phyloP scores from a whole-genome alignment of 2,329 filamentous ascomycete species.

The Fusarium solani-melongenae region DNA sequence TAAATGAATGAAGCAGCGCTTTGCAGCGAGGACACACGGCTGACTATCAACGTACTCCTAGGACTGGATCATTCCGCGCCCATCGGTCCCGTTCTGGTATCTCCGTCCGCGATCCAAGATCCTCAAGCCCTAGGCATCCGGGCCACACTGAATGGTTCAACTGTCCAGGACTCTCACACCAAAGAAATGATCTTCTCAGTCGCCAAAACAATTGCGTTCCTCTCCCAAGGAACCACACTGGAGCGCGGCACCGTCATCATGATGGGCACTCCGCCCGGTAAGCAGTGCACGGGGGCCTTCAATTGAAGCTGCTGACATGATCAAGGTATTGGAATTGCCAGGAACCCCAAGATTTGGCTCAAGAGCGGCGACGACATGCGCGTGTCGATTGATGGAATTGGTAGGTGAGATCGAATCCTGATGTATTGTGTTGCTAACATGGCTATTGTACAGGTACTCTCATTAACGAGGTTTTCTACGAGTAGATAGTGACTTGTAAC shows the following conservation, averaged over 20 bases:
- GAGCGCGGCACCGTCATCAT: background rate
- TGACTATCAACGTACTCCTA: background rate
- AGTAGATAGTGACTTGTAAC: background rate
- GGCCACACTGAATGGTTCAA: background rate
- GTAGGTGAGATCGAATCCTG: background rate
- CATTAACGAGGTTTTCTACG: background rate
- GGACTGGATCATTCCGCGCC: background rate
- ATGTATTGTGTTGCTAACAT: background rate
- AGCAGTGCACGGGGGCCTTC: background rate
- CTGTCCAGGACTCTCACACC: background rate
- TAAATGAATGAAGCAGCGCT: background rate
- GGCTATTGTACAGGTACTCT: background rate
- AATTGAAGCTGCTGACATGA: background rate
- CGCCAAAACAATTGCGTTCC: background rate
- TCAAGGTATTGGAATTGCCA: background rate
- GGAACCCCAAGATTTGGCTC: background rate
- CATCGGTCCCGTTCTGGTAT: background rate
- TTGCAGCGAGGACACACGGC: rapidly evolving
- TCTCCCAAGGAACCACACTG: background rate
- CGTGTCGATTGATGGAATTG: background rate
- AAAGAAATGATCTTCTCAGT: background rate
- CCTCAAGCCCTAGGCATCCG: background rate
- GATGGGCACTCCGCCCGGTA: background rate
- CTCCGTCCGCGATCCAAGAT: background rate
- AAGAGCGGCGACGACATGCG: background rate